Evolutionary conservation across 1,139 yeast genomes (phyloP).

Genomic region (Candida sp.): DNA sequence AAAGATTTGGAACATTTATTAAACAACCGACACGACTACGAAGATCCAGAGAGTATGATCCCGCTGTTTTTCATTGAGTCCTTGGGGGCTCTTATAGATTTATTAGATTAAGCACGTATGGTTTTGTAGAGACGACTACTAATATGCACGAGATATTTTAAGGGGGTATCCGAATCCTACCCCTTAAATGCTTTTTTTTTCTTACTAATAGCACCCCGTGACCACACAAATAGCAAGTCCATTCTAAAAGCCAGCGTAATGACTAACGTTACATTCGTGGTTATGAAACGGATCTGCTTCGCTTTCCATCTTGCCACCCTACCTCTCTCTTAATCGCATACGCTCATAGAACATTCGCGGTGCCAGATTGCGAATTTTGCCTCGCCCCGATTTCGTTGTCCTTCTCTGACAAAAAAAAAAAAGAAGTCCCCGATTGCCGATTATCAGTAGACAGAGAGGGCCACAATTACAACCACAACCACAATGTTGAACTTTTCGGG

Average conservation of each 20-base stretch:
- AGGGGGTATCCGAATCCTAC: too few relatives aligned
- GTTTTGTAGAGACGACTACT: neutral
- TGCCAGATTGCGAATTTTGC: neutral
- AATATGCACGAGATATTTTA: neutral
- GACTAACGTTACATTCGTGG: neutral
- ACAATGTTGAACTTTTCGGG: constrained; percentile 68
- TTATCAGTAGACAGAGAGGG: neutral
- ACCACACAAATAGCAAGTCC: too few relatives aligned
- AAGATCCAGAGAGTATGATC: constrained; percentile 22
- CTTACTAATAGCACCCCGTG: neutral
- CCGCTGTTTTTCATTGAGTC: constrained; percentile 37
- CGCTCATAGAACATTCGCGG: too few relatives aligned
- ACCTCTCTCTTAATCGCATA: neutral
- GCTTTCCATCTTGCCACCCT: neutral
- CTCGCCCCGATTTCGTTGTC: constrained; percentile 1
- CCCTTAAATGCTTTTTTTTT: too few relatives aligned
- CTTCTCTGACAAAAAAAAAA: neutral
- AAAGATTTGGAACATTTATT: constrained; percentile 25
- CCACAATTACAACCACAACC: neutral
- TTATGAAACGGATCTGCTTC: neutral
- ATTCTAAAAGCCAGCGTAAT: too few relatives aligned
- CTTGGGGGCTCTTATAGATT: constrained; percentile 29
- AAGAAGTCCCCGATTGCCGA: neutral
- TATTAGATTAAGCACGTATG: constrained; percentile 14
- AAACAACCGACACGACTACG: constrained; percentile 13